Percentiles rank a stretch among this genome's conserved stretches.
These are phyloP conservation scores for Fusarium luffae DNA, from an alignment of 2,329 filamentous ascomycete genomes.

Conservation along the genomic window DNA sequence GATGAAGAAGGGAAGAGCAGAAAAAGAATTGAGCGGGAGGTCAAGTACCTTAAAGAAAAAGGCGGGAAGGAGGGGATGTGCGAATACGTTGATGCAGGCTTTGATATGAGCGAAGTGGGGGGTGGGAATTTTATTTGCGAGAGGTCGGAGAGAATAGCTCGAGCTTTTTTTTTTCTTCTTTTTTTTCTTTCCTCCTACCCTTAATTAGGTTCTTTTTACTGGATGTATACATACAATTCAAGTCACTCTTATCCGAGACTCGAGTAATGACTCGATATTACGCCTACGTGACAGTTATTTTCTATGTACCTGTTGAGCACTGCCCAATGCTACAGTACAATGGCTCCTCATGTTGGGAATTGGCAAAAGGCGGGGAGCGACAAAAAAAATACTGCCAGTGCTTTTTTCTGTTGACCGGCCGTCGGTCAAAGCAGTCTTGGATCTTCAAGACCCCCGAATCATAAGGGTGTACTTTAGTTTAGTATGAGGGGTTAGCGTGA, in stretches of 20 bases:
- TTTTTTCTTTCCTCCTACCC: neutral
- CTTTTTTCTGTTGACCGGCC: conserved; percentile 36
- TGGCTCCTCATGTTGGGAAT: neutral
- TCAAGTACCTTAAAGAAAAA: conserved; percentile 43
- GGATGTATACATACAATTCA: neutral
- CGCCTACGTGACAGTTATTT: neutral
- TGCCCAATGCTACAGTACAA: conserved; percentile 26
- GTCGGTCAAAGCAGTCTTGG: conserved; percentile 33
- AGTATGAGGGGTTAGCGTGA: conserved; percentile 7
- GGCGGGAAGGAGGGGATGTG: conserved; percentile 46
- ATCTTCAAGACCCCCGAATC: conserved; percentile 19
- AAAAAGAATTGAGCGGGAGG: conserved; percentile 47
- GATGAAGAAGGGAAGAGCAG: conserved; percentile 27
- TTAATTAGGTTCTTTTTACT: neutral
- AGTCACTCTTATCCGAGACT: conserved; percentile 19
- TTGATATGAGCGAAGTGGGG: conserved; percentile 41
- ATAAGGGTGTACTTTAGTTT: conserved; percentile 32
- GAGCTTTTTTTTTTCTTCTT: conserved; percentile 2
- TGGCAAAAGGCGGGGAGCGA: conserved; percentile 11
- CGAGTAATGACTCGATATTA: conserved; percentile 12
- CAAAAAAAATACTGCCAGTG: conserved; percentile 16
- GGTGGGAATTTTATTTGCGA: conserved; percentile 35
- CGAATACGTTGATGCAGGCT: conserved; percentile 46
- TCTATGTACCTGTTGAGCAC: conserved; percentile 19
- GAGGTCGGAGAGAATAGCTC: conserved; percentile 22